Evolutionary conservation across 768 basidiomycete genomes (phyloP).

Genomic region (Strobilomyces echinocephalus): DNA sequence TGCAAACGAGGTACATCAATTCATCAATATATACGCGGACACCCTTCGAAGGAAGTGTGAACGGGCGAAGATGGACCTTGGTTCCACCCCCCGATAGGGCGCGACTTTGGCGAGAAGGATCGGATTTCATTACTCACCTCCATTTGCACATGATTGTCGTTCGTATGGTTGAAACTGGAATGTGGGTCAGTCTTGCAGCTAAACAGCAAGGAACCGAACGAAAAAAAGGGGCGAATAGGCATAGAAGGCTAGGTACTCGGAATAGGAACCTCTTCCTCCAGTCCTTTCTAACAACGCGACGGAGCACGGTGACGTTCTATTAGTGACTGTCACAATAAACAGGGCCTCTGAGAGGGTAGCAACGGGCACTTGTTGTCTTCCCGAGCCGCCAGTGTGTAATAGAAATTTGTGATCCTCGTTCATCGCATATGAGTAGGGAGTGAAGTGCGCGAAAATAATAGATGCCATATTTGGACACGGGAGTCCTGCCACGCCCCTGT

Average conservation of each 20-base stretch:
- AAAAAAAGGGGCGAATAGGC: neutral
- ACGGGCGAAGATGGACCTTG: conserved; percentile 1
- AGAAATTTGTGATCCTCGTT: conserved; percentile 16
- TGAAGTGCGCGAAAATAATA: neutral
- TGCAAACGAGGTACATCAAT: conserved; percentile 28
- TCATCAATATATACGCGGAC: neutral
- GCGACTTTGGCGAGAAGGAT: conserved; percentile 15
- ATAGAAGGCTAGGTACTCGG: neutral
- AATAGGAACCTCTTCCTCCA: neutral
- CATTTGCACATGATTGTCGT: conserved; percentile 67
- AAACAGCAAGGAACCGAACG: neutral
- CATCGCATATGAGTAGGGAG: conserved; percentile 15
- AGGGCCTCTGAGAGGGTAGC: conserved; percentile 16
- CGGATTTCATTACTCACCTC: conserved; percentile 45
- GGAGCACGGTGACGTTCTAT: conserved; percentile 4
- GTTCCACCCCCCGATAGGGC: conserved; percentile 15
- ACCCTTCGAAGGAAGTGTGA: conserved; percentile 2
- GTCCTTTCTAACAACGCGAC: neutral
- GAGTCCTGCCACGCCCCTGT: conserved; percentile 10
- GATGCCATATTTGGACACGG: conserved; percentile 8
- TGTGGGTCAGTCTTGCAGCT: conserved; percentile 12
- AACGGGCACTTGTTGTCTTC: conserved; percentile 16
- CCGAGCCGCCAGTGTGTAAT: conserved; percentile 7
- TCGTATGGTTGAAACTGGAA: conserved; percentile 66
- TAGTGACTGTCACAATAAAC: conserved; percentile 5